Percentiles rank a stretch among this genome's conserved stretches.
Conservation (phyloP, 306 rosid genomes). For the Glycine soja region DNA sequence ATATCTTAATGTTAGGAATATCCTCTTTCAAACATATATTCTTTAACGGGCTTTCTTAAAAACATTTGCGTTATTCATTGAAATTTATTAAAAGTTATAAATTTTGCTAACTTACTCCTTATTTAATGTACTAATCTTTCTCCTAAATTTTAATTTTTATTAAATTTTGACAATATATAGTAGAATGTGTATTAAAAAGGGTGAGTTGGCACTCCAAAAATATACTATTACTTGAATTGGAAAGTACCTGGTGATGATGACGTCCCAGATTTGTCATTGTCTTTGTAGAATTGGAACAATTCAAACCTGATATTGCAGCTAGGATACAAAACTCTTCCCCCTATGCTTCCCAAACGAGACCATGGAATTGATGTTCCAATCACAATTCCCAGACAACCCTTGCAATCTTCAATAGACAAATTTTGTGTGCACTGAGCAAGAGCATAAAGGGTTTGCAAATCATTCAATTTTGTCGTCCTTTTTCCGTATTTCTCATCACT, state of each 20-base stretch:
- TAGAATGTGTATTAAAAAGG: too few species aligned
- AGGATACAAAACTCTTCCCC: constrained; percentile 45
- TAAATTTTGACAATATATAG: too few species aligned
- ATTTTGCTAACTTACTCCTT: too few species aligned
- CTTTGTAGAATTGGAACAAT: constrained; percentile 33
- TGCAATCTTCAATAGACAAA: constrained; percentile 32
- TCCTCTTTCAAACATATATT: too few species aligned
- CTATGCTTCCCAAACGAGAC: constrained; percentile 44
- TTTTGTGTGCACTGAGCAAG: constrained; percentile 45
- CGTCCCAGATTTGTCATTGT: neutral
- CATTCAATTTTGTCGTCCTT: constrained; percentile 18
- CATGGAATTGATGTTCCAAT: constrained; percentile 36
- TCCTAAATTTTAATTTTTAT: too few species aligned
- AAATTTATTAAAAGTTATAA: too few species aligned
- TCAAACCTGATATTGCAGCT: constrained; percentile 47
- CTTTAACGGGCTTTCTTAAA: too few species aligned
- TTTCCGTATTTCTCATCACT: neutral
- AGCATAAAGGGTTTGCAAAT: constrained; percentile 29
- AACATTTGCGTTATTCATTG: too few species aligned
- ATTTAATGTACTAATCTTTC: too few species aligned
- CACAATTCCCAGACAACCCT: neutral
- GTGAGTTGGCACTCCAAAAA: too few species aligned
- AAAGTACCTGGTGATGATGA: neutral
- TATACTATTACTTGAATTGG: neutral
- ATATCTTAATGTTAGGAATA: too few species aligned